A percentile compares a stretch with the other conserved stretches of the same genome.
These are phyloP conservation scores for Phytophthora lateralis DNA, from an alignment of 352 stramenopile species.

Conservation along the genomic window DNA sequence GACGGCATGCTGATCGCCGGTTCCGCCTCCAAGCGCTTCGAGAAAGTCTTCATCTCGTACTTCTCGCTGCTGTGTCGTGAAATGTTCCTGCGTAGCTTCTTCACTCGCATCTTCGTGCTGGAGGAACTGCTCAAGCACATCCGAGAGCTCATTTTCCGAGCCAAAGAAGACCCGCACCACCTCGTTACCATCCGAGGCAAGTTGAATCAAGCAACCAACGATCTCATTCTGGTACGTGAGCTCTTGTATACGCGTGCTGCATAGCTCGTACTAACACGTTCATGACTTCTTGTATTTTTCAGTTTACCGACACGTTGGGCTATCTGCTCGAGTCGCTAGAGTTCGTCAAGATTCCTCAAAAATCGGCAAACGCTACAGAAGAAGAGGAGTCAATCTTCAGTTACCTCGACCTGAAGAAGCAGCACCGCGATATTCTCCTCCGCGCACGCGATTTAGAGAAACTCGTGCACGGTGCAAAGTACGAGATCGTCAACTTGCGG, in stretches of 20 bases:
- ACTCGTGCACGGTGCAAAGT: constrained; percentile 88
- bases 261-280: not conserved
- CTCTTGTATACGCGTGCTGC: not conserved
- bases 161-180: constrained; percentile 87
- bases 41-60: constrained; percentile 94
- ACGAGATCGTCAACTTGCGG: constrained; percentile 91
- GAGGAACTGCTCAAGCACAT: constrained; percentile 95
- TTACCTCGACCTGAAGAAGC: constrained; percentile 89
- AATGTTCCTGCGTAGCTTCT: constrained; percentile 97
- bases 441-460: constrained; percentile 93
- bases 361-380: constrained; percentile 41
- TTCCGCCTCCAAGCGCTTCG: constrained; percentile 91
- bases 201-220: constrained; percentile 89
- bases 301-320: constrained; percentile 93
- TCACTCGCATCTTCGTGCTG: constrained; percentile 94
- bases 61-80: constrained; percentile 95
- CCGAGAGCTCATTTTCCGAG: constrained; percentile 87
- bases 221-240: constrained; percentile 85
- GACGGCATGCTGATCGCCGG: constrained; percentile 94
- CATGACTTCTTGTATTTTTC: constrained; percentile 4
- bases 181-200: constrained; percentile 84
- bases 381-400: constrained; percentile 90
- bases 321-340: constrained; percentile 95
- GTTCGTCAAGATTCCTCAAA: constrained; percentile 71
- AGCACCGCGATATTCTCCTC: constrained; percentile 88